Evolutionary conservation across 495 filamentous ascomycete species (phyloP), one percentile per base, ranked within the genome.

Genomic region (Hamigera avellanea): DNA sequence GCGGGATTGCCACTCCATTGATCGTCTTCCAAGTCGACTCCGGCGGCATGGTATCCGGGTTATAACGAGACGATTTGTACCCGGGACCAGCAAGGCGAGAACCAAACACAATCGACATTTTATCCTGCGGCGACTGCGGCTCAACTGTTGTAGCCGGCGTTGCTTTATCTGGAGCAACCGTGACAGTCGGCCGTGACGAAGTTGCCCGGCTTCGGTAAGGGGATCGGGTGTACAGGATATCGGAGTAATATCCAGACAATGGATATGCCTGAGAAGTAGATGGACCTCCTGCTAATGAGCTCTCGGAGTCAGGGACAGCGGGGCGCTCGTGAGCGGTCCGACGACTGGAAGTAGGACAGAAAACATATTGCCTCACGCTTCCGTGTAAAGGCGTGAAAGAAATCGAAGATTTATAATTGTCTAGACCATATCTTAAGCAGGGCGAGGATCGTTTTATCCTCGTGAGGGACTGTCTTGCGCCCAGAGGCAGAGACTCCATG

Each of bases 1-100:
- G 86, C 8, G 87, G 88, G 3, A 94, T 81, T 38, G 73, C 64
- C 8, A 94, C 73, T 18, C 88, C 88, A 9, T 86, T 86, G 43
- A 94, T 61, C 12, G 74, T 66, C 29, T 67, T 71, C 63, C 65
- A 67, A 13, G 46, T 53, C n/a, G 57, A 52, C 36, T 50, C 44
- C 5, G 61, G 53, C 3, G 57, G 48, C 61, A 72, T 41, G 19
- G 56, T 47, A 29, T 66, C 59, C 41, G 70, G 60, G 49, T 75
- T 49, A 41, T 75, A 71, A 45, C 82, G 63, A 46, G 73, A 57
- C 45, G 73, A 60, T 43, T 80, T 67, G 50, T 80, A 63, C 50
- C 74, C 73, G 43, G 83, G 73, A 36, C 80, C 83, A 28, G 79
- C 78, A 41, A 89, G 69, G 21, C 72, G 76, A 14, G 78, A 78